A percentile compares a stretch with the other conserved stretches of the same genome.
Evolutionary conservation across 148 eudicot species (phyloP).

Genomic region (Persicaria maculosa): DNA sequence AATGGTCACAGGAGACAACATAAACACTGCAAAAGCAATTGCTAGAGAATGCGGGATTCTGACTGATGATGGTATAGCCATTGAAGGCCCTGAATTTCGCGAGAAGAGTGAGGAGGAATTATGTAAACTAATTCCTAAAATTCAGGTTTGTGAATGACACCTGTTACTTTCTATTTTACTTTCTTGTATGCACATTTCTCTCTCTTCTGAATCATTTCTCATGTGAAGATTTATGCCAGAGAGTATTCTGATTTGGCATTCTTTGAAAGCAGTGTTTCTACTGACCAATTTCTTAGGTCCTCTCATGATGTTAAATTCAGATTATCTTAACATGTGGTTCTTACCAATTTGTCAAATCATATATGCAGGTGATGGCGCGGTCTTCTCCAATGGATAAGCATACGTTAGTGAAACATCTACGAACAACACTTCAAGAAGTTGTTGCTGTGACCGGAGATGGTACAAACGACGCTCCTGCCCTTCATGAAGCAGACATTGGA

Average conservation of each 20-base stretch:
- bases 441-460: conserved; percentile 95
- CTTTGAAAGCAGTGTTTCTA: not conserved
- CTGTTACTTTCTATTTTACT: not conserved
- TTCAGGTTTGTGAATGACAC: conserved; percentile 45
- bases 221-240: not conserved
- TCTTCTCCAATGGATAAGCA: conserved; percentile 87
- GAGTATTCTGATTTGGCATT: not conserved
- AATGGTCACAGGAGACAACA: conserved; percentile 87
- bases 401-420: conserved; percentile 54
- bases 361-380: conserved; percentile 76
- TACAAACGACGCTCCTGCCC: conserved; percentile 91
- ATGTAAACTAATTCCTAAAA: conserved; percentile 52
- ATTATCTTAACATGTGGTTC: not conserved
- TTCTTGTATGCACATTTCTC: not conserved
- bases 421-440: conserved; percentile 73
- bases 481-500: conserved; percentile 92
- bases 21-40: conserved; percentile 81
- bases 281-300: not conserved
- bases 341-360: not conserved
- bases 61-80: conserved; percentile 69
- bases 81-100: conserved; percentile 80
- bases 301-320: conserved; percentile 5
- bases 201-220: not conserved
- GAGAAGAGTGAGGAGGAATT: conserved; percentile 59
- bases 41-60: conserved; percentile 86